Conservation (phyloP, 2,329 filamentous ascomycete species). For the Huntiella moniliformis region DNA sequence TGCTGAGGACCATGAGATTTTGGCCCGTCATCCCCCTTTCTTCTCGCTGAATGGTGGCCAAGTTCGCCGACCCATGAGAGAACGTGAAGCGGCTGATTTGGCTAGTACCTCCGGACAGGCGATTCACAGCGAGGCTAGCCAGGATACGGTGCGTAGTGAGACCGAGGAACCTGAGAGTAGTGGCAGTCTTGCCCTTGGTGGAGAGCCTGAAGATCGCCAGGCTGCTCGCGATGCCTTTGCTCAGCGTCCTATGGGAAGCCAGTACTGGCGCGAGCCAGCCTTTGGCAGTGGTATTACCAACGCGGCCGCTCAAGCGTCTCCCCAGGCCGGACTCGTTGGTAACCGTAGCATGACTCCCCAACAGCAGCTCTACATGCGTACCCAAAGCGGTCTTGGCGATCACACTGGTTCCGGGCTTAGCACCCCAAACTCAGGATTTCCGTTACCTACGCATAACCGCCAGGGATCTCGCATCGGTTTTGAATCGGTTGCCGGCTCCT, state of each 20-base stretch:
- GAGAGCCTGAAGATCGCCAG: constrained; percentile 74
- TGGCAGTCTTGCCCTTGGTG: constrained; percentile 70
- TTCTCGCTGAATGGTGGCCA: constrained; percentile 70
- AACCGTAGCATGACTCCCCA: constrained; percentile 64
- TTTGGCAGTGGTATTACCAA: constrained; percentile 34
- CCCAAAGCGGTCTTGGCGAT: constrained; percentile 39
- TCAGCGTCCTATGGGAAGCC: constrained; percentile 47
- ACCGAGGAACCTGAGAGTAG: constrained; percentile 53
- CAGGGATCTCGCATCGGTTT: constrained; percentile 82
- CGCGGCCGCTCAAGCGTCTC: constrained; percentile 30
- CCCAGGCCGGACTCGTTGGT: constrained; percentile 26
- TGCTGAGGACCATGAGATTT: constrained; percentile 12
- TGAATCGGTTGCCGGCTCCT: constrained; percentile 32
- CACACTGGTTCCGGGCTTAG: constrained; percentile 41
- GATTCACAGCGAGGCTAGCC: constrained; percentile 31
- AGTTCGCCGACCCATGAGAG: constrained; percentile 59
- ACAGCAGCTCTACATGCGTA: constrained; percentile 52
- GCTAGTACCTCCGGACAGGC: background rate
- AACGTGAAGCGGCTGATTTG: constrained; percentile 22
- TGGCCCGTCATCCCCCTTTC: constrained; percentile 40
- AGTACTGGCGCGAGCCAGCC: constrained; percentile 54
- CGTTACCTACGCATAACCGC: constrained; percentile 52
- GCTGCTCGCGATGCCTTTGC: constrained; percentile 32
- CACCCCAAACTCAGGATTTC: constrained; percentile 28
- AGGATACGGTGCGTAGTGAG: constrained; percentile 26